Evolutionary conservation across 371 early-diverging fungal species (phyloP), one percentile per base, ranked within the genome.

Genomic region (Funneliformis caledonium): DNA sequence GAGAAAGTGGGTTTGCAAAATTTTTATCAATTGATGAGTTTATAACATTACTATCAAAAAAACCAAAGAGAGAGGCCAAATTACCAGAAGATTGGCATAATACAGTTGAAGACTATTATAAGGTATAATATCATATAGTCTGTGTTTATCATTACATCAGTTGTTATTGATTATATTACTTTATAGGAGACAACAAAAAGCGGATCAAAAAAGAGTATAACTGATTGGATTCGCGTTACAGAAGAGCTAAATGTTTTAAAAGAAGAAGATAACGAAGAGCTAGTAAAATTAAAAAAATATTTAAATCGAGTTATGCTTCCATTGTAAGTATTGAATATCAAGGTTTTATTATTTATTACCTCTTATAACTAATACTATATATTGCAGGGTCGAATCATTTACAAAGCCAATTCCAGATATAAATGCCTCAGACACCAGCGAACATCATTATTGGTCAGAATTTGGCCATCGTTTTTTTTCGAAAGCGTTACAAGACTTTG

Each of bases 311-410:
- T 75, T 16, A 75, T 75, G 76, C 60, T 60, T 14, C 76, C 76
- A 42, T 70, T 79, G 45, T 79, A 78, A 78, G 56, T 69, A 48
- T 59, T 69, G 3, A n/a, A n/a, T n/a, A 10, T 48, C 12, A 48
- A 26, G 10, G 42, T 64, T 78, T 68, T 61, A 67, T 67, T 47
- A 31, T 72, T 48, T n/a, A n/a, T n/a, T n/a, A n/a, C n/a, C n/a
- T n/a, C n/a, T n/a, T n/a, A n/a, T n/a, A n/a, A n/a, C n/a, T n/a
- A n/a, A n/a, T n/a, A n/a, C n/a, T n/a, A n/a, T n/a, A n/a, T n/a
- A n/a, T 65, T 56, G 26, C 12, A 78, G 79, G 68, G 69, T 78
- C 19, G 79, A 78, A 67, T 78, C 69, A 50, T 78, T 67, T 26
- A 19, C 10, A 5, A 78, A 78, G 69, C 43, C 67, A 6, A 33